Base-by-base conservation (phyloP, 169 alveolate species). In the Plasmodium malariae region DNA sequence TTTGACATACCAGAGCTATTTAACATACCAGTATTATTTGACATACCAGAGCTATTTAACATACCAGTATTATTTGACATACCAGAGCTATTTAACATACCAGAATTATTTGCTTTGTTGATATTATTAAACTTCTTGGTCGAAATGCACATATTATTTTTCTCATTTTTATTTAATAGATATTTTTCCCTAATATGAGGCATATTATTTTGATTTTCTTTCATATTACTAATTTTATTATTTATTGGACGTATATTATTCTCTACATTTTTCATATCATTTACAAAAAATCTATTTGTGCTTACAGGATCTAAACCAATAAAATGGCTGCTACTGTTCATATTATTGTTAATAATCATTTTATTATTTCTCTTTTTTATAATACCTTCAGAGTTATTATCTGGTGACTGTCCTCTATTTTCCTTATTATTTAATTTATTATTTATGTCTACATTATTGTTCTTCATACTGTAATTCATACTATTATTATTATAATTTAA, bases 251-350 rank as follows among this genome's bases (percentile, higher is more conserved):
- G 17, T 19, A 65, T 26, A 48, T 80, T 80, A 57, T n/a, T 80
- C 21, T 80, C 90, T 32, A 68, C 70, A 65, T 80, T 63, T 67
- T 80, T 67, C 54, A 80, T 67, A 9, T 67, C 90, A 34, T 80
- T 80, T 24, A 67, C 17, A 57, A 51, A 80, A 67, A 30, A 80
- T 28, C 49, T 80, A 70, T 80, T 80, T 34, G 49, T 37, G 19
- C 11, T 80, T 1, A 36, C 11, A 34, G 24, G 37, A 67, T 80
- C 90, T 19, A 83, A n/a, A 67, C 28, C 36, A 3, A 51, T 55
- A 60, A 21, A 80, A 70, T 51, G 55, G 14, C 21, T 65, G 40
- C 34, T 65, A 32, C 34, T 80, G 55, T 80, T 80, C 88, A 76
- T 51, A 76, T 37, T 40, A 57, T 32, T 76, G 11, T 76, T 62